phyloP scores from a whole-genome alignment of 768 basidiomycete genomes.

The Trametes sanguinea region DNA sequence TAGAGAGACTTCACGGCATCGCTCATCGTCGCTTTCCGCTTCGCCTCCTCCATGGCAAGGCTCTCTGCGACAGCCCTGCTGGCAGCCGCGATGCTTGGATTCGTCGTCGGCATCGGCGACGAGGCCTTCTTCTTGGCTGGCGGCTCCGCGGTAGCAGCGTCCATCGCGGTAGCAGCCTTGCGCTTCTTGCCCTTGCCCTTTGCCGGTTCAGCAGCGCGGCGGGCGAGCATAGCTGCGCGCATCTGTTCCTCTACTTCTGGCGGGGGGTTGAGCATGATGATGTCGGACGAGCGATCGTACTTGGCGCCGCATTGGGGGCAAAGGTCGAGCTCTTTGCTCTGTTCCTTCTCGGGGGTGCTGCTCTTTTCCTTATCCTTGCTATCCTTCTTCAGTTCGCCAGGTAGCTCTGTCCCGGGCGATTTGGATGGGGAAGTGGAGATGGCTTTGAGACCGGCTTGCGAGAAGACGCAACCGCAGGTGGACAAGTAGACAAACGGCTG shows the following conservation, averaged over 20 bases:
- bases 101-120: slow-evolving; percentile 44
- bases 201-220: slow-evolving; percentile 58
- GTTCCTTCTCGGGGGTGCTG: slow-evolving; percentile 19
- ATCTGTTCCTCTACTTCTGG: slow-evolving; percentile 65
- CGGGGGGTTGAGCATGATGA: slow-evolving; percentile 69
- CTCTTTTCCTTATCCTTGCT: slow-evolving; percentile 22
- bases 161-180: slow-evolving; percentile 32
- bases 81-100: slow-evolving; percentile 55
- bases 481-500: slow-evolving; percentile 87
- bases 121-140: slow-evolving; percentile 46
- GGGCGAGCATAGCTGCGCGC: slow-evolving; percentile 55
- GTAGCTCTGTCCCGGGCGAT: slow-evolving; percentile 4
- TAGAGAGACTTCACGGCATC: slow-evolving; percentile 86
- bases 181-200: slow-evolving; percentile 66
- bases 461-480: slow-evolving; percentile 90
- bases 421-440: slow-evolving; percentile 45
- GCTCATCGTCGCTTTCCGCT: slow-evolving; percentile 82
- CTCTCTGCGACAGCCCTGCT: slow-evolving; percentile 70
- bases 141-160: slow-evolving; percentile 38
- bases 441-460: slow-evolving; percentile 77
- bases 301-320: slow-evolving; percentile 81
- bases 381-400: slow-evolving; percentile 31
- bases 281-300: slow-evolving; percentile 57
- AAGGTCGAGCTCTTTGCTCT: slow-evolving; percentile 48
- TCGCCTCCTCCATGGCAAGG: slow-evolving; percentile 79